Percentiles rank a stretch among this genome's conserved stretches.
phyloP scores from a whole-genome alignment of 257 asterid genomes.

The Avicennia marina region DNA sequence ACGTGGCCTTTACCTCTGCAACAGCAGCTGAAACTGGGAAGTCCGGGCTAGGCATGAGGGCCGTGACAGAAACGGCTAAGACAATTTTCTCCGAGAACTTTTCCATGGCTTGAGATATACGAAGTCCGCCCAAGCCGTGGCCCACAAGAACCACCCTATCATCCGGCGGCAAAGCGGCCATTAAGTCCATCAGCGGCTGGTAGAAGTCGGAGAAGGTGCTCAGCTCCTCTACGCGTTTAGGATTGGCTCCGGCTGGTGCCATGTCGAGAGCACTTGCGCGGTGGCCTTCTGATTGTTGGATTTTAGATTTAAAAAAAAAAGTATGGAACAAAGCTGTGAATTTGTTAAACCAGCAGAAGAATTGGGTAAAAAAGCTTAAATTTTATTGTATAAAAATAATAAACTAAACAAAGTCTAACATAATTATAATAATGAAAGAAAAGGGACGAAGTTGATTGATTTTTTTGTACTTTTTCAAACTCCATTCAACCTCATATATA shows the following conservation, averaged over 20 bases:
- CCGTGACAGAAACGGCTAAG: conserved; percentile 34
- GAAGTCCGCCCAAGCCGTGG: conserved; percentile 42
- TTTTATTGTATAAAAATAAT: too few species aligned
- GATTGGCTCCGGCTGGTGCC: conserved; percentile 40
- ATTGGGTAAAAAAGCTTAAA: too few species aligned
- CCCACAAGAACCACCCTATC: conserved; percentile 39
- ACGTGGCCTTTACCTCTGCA: conserved; percentile 18
- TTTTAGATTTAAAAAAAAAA: too few species aligned
- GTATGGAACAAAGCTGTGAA: too few species aligned
- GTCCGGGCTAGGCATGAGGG: conserved; percentile 35
- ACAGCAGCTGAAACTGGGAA: neutral
- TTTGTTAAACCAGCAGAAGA: too few species aligned
- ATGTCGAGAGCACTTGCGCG: conserved; percentile 44
- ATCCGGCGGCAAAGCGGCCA: conserved; percentile 23
- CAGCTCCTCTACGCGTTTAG: conserved; percentile 21
- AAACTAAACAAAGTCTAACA: too few species aligned
- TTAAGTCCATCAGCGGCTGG: conserved; percentile 32
- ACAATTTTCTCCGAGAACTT: conserved; percentile 27
- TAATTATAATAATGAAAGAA: too few species aligned
- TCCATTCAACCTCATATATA: too few species aligned
- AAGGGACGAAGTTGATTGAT: too few species aligned
- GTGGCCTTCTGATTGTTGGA: conserved; percentile 17
- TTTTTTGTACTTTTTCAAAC: too few species aligned
- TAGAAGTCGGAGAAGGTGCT: conserved; percentile 27
- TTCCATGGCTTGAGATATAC: conserved; percentile 38